Evolutionary conservation across 768 basidiomycete species (phyloP), one percentile per base, ranked within the genome.

Genomic region (Phaeotremella fagi): DNA sequence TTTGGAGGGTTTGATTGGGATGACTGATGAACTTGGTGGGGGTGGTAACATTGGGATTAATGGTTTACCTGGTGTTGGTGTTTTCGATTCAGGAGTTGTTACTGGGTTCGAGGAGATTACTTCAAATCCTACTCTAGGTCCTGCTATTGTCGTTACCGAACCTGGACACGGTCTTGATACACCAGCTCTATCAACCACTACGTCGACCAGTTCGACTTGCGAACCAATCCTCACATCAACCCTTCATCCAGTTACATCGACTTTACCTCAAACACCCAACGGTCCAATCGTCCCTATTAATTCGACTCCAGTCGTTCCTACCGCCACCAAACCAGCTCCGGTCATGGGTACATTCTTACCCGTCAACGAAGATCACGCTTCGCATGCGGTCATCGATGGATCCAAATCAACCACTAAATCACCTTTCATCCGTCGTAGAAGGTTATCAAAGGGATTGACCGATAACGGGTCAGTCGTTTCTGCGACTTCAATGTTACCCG

Each of bases 271-370:
- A 41, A 41, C 38, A 7, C 38, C 35, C 4, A 20, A 9, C 15
- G 6, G 22, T 12, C 46, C 24, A 15, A 31, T 33, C 2, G 47
- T 57, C 0, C 50, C 53, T 4, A 35, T 45, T 1, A 28, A 43
- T 12, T 20, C 52, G 9, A 6, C 38, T 6, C 12, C 12, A 11
- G 29, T 43, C 1, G 28, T 48, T 3, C 45, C 45, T 4, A n/a
- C n/a, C n/a, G n/a, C n/a, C n/a, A n/a, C n/a, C n/a, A n/a, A n/a
- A n/a, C 48, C 51, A 31, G 54, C 31, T n/a, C 68, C 68, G 0
- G 48, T 61, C n/a, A 71, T 71, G 69, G 69, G 69, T 12, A 64
- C 62, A 4, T 71, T 71, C 64, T 59, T 57, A 27, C 69, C 69
- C 16, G 59, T 55, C n/a, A 54, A 53, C 12, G 55, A 61, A 29